phyloP scores from a whole-genome alignment of 768 basidiomycete genomes.

The Cystofilobasidium bisporidii region DNA sequence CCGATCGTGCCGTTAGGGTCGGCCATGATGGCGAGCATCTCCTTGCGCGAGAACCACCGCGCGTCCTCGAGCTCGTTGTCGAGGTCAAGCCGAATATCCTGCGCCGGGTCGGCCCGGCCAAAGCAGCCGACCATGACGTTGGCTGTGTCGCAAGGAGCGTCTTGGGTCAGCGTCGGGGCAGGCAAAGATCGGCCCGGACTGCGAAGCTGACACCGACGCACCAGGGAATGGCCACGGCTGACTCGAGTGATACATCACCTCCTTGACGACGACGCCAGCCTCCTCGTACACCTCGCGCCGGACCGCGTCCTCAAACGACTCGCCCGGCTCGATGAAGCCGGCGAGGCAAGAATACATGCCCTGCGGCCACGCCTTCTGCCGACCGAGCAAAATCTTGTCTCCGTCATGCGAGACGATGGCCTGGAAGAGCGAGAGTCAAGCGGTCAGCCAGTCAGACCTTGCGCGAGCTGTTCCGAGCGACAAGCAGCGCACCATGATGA shows the following conservation, averaged over 20 bases:
- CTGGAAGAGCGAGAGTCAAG: too few relatives aligned
- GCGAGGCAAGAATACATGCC: conserved; percentile 79
- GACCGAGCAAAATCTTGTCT: conserved; percentile 75
- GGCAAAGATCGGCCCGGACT: too few relatives aligned
- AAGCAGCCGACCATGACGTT: conserved; percentile 73
- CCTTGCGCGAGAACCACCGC: conserved; percentile 71
- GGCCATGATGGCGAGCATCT: conserved; percentile 55
- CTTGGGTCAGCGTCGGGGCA: not conserved
- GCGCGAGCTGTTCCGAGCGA: too few relatives aligned
- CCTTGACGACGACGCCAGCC: conserved; percentile 76
- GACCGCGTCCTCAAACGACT: conserved; percentile 89
- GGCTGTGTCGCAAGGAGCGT: not conserved
- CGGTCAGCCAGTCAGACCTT: too few relatives aligned
- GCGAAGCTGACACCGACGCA: too few relatives aligned
- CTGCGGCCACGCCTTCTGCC: conserved; percentile 47
- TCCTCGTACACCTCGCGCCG: conserved; percentile 89
- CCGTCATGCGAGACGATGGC: conserved; percentile 66
- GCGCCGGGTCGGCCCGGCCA: conserved; percentile 52
- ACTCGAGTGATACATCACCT: conserved; percentile 49
- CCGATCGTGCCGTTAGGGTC: conserved; percentile 32
- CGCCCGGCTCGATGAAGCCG: conserved; percentile 79
- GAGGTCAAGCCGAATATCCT: conserved; percentile 70
- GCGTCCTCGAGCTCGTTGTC: conserved; percentile 96
- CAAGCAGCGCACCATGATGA: conserved; percentile 50
- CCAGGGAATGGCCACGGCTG: conserved; percentile 49